A percentile compares a stretch with the other conserved stretches of the same genome.
Evolutionary conservation across 768 basidiomycete genomes (phyloP).

Genomic region (Chalciporus pseudorubinellus): DNA sequence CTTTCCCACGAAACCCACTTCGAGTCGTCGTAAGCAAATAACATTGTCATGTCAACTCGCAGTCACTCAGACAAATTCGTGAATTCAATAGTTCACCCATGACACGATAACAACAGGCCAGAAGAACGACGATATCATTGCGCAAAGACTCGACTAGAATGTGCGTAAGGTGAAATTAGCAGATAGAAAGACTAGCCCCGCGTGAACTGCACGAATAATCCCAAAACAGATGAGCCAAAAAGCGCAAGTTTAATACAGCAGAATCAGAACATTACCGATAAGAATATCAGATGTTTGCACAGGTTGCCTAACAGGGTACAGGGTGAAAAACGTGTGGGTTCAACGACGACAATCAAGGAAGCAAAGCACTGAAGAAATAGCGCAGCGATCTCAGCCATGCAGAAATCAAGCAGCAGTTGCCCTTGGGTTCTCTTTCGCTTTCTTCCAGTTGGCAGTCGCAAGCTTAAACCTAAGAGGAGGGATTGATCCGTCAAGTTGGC

Average conservation of each 20-base stretch:
- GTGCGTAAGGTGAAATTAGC: conserved; percentile 13
- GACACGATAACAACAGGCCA: neutral
- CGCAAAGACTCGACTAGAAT: conserved; percentile 9
- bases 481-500: conserved; percentile 1
- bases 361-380: neutral
- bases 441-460: conserved; percentile 78
- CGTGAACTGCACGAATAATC: conserved; percentile 5
- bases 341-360: conserved; percentile 1
- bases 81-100: neutral
- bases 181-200: conserved; percentile 4
- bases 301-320: conserved; percentile 19
- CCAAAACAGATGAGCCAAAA: conserved; percentile 6
- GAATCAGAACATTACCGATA: conserved; percentile 32
- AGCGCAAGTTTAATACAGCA: conserved; percentile 17
- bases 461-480: conserved; percentile 55
- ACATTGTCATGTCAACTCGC: conserved; percentile 8
- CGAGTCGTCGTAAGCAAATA: neutral
- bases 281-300: conserved; percentile 25
- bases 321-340: conserved; percentile 7
- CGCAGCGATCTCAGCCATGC: neutral
- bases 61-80: neutral
- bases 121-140: neutral
- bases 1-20: neutral
- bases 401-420: conserved; percentile 23
- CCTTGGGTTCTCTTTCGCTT: conserved; percentile 65